Evolutionary conservation across 495 filamentous ascomycete species (phyloP).

Genomic region (Pyrenula massariospora): DNA sequence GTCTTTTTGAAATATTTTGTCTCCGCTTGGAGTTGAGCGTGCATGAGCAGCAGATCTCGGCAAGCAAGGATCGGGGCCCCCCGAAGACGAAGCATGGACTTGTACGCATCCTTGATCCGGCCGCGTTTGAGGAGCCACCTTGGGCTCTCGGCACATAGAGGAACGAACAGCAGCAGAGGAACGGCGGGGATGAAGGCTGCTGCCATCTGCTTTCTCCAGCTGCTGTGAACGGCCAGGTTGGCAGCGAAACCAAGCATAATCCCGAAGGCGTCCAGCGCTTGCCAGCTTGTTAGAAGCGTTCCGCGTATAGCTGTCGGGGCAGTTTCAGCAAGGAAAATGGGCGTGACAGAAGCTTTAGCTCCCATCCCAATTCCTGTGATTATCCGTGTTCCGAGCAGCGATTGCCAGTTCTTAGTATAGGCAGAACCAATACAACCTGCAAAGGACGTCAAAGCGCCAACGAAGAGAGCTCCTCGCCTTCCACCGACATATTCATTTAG

Average conservation of each 20-base stretch:
- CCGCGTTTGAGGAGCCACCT: slow-evolving; percentile 8
- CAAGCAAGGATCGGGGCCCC: slow-evolving; percentile 3
- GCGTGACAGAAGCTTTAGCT: slow-evolving; percentile 8
- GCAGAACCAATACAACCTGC: slow-evolving; percentile 5
- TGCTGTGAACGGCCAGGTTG: slow-evolving; percentile 1
- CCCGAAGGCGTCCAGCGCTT: not conserved
- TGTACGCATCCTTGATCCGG: slow-evolving; percentile 6
- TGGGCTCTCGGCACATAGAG: slow-evolving; percentile 7
- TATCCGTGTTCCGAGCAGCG: slow-evolving; percentile 7
- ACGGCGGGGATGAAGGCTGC: slow-evolving; percentile 8
- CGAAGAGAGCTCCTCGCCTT: slow-evolving; percentile 9
- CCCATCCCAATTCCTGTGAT: slow-evolving; percentile 12
- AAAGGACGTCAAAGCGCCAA: slow-evolving; percentile 7
- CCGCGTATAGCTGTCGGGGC: slow-evolving; percentile 1
- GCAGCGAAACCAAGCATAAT: slow-evolving; percentile 6
- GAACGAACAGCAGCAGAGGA: slow-evolving; percentile 6
- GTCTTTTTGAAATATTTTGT: slow-evolving; percentile 3
- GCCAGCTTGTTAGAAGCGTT: not conserved
- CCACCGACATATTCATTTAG: slow-evolving; percentile 10
- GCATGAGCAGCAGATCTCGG: slow-evolving; percentile 5
- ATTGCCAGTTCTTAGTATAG: slow-evolving; percentile 7
- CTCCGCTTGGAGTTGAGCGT: slow-evolving; percentile 12
- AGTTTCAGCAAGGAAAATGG: not conserved
- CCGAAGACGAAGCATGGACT: slow-evolving; percentile 4
- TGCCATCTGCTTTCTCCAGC: slow-evolving; percentile 6